Conservation (phyloP, 2,329 filamentous ascomycete genomes). For the Cytospora paraplurivora region DNA sequence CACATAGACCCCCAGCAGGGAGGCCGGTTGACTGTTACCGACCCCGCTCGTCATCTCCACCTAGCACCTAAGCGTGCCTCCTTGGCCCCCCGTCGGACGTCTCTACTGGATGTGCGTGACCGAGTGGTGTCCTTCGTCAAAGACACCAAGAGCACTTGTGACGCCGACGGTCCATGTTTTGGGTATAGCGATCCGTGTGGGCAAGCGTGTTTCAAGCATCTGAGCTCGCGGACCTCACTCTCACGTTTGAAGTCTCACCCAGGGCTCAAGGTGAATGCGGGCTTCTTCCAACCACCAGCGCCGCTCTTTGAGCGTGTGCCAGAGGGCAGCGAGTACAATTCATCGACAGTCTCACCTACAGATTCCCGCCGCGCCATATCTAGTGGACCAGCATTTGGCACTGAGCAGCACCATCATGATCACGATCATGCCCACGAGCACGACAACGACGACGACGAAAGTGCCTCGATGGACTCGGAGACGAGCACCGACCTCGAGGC, state of each 20-base stretch:
- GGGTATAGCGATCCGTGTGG: conserved; percentile 68
- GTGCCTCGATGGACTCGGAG: conserved; percentile 33
- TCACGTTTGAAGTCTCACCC: conserved; percentile 39
- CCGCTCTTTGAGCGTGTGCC: conserved; percentile 43
- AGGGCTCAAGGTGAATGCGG: conserved; percentile 35
- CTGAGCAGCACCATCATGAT: conserved; percentile 12
- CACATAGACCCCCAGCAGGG: conserved; percentile 35
- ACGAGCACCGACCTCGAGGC: conserved; percentile 47
- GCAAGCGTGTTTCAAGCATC: conserved; percentile 65
- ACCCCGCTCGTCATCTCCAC: conserved; percentile 31
- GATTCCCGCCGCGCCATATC: conserved; percentile 17
- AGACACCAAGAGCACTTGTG: conserved; percentile 65
- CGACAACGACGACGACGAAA: conserved; percentile 13
- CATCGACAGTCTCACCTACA: conserved; percentile 23
- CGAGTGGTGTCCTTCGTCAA: conserved; percentile 66
- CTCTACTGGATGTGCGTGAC: conserved; percentile 56
- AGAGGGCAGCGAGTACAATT: conserved; percentile 27
- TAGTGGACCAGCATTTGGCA: conserved; percentile 2
- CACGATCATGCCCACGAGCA: conserved; percentile 26
- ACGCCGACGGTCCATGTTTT: conserved; percentile 61
- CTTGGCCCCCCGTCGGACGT: conserved; percentile 46
- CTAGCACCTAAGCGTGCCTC: neutral
- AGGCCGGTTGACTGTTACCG: conserved; percentile 36
- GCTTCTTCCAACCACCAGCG: conserved; percentile 37
- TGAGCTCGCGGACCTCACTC: conserved; percentile 44